A percentile compares a stretch with the other conserved stretches of the same genome.
Conservation (phyloP, 495 filamentous ascomycete species). For the Cenococcum geophilum region DNA sequence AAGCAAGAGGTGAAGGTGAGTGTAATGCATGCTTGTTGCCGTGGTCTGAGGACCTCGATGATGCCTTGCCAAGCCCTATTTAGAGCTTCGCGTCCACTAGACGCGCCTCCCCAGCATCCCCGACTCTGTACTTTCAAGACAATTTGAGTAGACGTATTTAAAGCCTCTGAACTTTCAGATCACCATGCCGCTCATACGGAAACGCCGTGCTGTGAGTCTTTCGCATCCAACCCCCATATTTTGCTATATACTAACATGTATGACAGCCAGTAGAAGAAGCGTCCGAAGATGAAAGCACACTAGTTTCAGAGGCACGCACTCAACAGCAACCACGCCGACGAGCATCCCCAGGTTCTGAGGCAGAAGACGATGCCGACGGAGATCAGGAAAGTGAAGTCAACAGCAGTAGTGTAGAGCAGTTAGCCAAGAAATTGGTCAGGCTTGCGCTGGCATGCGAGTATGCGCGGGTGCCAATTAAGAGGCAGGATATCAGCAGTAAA, state of each 20-base stretch:
- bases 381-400: constrained; percentile 32
- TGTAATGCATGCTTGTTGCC: neutral
- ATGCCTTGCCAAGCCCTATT: neutral
- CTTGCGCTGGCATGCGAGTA: constrained; percentile 85
- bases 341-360: constrained; percentile 12
- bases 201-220: constrained; percentile 27
- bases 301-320: constrained; percentile 10
- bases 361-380: constrained; percentile 29
- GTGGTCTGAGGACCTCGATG: neutral
- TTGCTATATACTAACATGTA: neutral
- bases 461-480: constrained; percentile 66
- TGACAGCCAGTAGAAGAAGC: constrained; percentile 10
- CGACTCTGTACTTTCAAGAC: neutral
- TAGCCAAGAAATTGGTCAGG: constrained; percentile 87
- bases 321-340: constrained; percentile 21
- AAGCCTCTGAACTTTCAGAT: neutral
- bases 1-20: neutral
- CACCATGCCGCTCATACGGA: constrained; percentile 14
- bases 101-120: neutral
- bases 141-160: neutral
- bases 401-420: constrained; percentile 50
- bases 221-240: neutral
- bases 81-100: neutral
- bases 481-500: constrained; percentile 74
- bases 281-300: constrained; percentile 10